A percentile compares a stretch with the other conserved stretches of the same genome.
These are phyloP conservation scores for Megacollybia marginata DNA, from an alignment of 768 basidiomycete species.

Conservation along the genomic window DNA sequence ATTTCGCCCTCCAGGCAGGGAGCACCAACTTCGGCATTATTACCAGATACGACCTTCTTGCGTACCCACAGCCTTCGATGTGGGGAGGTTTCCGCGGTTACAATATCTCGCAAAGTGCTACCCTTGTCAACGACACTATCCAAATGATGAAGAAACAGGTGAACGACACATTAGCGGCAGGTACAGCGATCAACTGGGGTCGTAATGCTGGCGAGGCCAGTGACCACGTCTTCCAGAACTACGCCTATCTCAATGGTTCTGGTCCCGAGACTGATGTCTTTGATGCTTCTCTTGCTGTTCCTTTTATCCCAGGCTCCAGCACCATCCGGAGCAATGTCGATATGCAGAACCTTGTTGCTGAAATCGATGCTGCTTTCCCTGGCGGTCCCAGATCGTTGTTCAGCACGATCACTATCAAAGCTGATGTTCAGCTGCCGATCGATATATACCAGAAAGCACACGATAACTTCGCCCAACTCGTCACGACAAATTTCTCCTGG, in stretches of 20 bases:
- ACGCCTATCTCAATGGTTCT: neutral
- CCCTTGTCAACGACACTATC: neutral
- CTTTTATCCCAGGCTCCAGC: neutral
- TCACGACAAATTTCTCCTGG: neutral
- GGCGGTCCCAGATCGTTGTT: neutral
- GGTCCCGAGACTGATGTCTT: neutral
- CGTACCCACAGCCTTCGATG: neutral
- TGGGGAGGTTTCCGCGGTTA: neutral
- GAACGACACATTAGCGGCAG: neutral
- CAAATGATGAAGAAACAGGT: neutral
- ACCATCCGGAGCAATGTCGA: neutral
- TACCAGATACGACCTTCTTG: slow-evolving; percentile 1
- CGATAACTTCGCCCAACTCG: neutral
- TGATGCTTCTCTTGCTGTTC: neutral
- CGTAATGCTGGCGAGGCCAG: neutral
- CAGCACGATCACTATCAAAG: neutral
- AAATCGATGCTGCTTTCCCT: neutral
- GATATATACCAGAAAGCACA: neutral
- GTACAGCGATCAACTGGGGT: neutral
- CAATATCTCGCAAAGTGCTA: neutral
- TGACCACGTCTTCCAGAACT: neutral
- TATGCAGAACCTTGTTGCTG: neutral
- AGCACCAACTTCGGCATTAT: slow-evolving; percentile 5
- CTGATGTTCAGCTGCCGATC: neutral
- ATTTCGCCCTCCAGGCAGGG: slow-evolving; percentile 1